Evolutionary conservation across 2,329 filamentous ascomycete species (phyloP).

Genomic region (Scorias spongiosa): DNA sequence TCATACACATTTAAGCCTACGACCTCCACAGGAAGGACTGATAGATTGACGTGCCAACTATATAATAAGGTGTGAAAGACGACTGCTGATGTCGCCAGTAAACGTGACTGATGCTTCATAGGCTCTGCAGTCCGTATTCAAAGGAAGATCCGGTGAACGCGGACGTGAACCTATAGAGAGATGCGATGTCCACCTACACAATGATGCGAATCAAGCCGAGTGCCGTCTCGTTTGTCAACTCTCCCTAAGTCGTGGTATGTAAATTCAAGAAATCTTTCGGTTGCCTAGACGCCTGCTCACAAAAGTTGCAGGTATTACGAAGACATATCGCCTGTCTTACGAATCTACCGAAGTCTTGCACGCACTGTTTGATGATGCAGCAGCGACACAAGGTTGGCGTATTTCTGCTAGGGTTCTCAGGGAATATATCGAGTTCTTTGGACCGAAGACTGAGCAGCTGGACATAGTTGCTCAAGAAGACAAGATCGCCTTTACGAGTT

Average conservation of each 20-base stretch:
- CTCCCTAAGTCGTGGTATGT: constrained; percentile 52
- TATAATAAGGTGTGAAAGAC: constrained; percentile 45
- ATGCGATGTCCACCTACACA: constrained; percentile 60
- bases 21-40: constrained; percentile 9
- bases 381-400: constrained; percentile 54
- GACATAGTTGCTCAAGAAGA: constrained; percentile 60
- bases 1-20: constrained; percentile 45
- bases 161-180: constrained; percentile 57
- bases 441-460: constrained; percentile 63
- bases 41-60: constrained; percentile 56
- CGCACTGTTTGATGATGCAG: constrained; percentile 54
- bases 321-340: constrained; percentile 62
- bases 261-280: neutral
- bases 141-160: constrained; percentile 48
- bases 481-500: constrained; percentile 61
- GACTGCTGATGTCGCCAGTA: neutral
- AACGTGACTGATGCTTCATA: neutral
- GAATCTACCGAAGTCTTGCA: constrained; percentile 60
- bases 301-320: constrained; percentile 44
- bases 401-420: constrained; percentile 57
- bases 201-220: constrained; percentile 49
- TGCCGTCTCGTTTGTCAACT: constrained; percentile 63
- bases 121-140: constrained; percentile 56
- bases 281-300: neutral
- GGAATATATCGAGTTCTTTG: constrained; percentile 68